phyloP scores from a whole-genome alignment of 176 grass and related monocot species.

The Oryza meyeriana region DNA sequence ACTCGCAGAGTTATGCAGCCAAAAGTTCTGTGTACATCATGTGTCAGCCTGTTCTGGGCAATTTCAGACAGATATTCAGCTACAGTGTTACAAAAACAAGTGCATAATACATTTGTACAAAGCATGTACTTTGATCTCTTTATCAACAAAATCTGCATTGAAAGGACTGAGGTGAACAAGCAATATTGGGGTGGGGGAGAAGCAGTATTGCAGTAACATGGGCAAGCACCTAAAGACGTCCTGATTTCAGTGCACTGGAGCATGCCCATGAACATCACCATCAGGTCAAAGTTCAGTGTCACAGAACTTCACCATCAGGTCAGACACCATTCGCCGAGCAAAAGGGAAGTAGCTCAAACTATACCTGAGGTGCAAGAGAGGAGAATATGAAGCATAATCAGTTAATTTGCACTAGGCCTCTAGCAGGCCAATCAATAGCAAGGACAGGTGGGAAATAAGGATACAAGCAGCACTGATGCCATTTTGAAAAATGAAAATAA shows the following conservation, averaged over 20 bases:
- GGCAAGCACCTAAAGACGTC: not conserved
- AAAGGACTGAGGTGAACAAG: constrained; percentile 1
- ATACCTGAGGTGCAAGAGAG: constrained; percentile 50
- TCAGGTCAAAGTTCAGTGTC: constrained; percentile 69
- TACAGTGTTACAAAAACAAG: not conserved
- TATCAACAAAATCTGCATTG: not conserved
- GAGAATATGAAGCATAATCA: constrained; percentile 19
- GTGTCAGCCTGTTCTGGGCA: not conserved
- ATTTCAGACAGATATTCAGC: not conserved
- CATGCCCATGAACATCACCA: not conserved
- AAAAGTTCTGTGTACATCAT: not conserved
- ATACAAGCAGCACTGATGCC: not conserved
- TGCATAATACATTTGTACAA: constrained; percentile 21
- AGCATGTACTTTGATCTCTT: not conserved
- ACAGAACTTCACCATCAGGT: constrained; percentile 73
- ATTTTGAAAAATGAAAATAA: not conserved
- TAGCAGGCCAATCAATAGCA: not conserved
- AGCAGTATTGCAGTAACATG: not conserved
- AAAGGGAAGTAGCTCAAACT: constrained; percentile 93
- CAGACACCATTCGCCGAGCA: constrained; percentile 63
- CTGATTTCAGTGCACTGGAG: not conserved
- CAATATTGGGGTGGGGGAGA: not conserved
- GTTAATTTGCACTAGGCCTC: not conserved
- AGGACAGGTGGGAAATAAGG: not conserved
- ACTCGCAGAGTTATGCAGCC: not conserved